phyloP scores from a whole-genome alignment of 805 yeast species.

The Schwanniomyces sp. region DNA sequence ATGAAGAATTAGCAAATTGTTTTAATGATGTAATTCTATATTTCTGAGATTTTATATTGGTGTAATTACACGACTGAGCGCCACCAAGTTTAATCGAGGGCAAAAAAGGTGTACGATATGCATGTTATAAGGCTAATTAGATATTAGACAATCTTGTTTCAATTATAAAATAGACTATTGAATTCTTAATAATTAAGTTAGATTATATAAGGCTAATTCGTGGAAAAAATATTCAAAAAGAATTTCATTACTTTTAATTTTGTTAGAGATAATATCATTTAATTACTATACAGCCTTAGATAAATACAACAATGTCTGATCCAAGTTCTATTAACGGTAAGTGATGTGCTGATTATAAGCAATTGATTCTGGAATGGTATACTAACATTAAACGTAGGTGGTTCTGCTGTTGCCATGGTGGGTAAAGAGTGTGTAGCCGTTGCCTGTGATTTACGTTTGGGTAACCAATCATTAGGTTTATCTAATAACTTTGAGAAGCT shows the following conservation, averaged over 20 bases:
- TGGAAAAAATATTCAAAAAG: background rate
- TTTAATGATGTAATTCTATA: background rate
- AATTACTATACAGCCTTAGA: background rate
- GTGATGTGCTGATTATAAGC: background rate
- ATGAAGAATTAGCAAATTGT: background rate
- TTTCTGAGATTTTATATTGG: background rate
- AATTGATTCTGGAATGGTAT: background rate
- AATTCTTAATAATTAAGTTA: background rate
- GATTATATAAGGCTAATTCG: background rate
- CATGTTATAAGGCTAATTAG: background rate
- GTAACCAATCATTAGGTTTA: constrained; percentile 89
- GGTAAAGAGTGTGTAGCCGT: constrained; percentile 98
- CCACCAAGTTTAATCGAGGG: constrained; percentile 2
- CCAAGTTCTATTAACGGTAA: constrained; percentile 74
- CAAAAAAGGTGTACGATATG: background rate
- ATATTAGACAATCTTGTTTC: background rate
- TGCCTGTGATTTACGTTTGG: constrained; percentile 92
- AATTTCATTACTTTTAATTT: background rate
- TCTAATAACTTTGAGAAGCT: constrained; percentile 92
- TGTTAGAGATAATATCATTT: background rate
- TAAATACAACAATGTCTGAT: constrained; percentile 55
- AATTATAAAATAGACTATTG: background rate
- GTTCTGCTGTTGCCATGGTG: constrained; percentile 97
- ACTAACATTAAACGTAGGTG: constrained; percentile 49
- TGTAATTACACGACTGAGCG: constrained; percentile 1